Evolutionary conservation across 306 rosid species (phyloP).

Genomic region (Spatholobus suberectus): DNA sequence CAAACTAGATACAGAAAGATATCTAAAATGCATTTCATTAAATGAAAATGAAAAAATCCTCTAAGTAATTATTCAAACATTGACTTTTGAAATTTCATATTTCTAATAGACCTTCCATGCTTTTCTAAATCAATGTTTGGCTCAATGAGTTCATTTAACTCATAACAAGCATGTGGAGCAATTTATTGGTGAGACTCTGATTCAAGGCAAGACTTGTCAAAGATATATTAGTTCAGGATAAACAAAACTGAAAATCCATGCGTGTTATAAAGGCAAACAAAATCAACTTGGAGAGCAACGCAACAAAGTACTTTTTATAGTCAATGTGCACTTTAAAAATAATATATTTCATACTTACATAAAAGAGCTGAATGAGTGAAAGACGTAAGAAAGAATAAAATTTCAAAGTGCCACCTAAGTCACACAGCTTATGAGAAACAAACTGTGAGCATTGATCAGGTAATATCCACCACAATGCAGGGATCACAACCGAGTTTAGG

Average conservation of each 20-base stretch:
- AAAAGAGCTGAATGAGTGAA: constrained; percentile 74
- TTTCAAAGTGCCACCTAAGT: constrained; percentile 53
- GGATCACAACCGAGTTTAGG: constrained; percentile 73
- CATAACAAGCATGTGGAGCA: not conserved
- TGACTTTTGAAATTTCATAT: constrained; percentile 20
- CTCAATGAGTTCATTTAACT: not conserved
- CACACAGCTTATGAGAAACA: constrained; percentile 57
- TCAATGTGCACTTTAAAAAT: not conserved
- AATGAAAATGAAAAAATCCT: constrained; percentile 17
- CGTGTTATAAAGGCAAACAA: constrained; percentile 4
- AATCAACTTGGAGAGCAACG: not conserved
- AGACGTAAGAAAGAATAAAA: constrained; percentile 75
- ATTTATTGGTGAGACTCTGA: not conserved
- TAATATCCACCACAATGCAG: constrained; percentile 77
- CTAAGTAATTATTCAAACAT: not conserved
- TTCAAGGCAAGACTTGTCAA: not conserved
- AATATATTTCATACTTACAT: constrained; percentile 62
- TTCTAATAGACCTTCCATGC: not conserved
- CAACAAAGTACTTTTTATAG: not conserved
- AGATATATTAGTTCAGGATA: constrained; percentile 6
- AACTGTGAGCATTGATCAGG: constrained; percentile 65
- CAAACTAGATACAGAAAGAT: constrained; percentile 26
- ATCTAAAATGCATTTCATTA: constrained; percentile 19
- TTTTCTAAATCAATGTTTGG: not conserved
- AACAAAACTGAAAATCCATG: constrained; percentile 12